phyloP scores from a whole-genome alignment of 345 rosid species.

The Eutrema heterophyllum region DNA sequence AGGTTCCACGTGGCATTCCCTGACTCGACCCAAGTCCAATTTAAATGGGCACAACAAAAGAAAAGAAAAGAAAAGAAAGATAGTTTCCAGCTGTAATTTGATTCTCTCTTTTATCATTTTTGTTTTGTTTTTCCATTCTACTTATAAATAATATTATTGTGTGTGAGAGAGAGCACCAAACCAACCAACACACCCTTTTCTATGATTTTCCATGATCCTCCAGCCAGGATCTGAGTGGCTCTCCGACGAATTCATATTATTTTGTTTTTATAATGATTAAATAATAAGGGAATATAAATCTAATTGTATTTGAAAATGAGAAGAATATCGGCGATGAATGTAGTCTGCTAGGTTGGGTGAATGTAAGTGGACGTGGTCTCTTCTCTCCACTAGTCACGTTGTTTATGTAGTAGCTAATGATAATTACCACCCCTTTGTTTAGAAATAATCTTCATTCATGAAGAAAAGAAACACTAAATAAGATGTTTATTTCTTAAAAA shows the following conservation, averaged over 20 bases:
- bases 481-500: too few species aligned
- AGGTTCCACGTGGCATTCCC: slow-evolving; percentile 1
- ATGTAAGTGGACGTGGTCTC: background rate
- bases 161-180: background rate
- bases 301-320: too few species aligned
- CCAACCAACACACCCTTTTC: background rate
- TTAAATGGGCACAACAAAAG: background rate
- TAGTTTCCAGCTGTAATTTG: slow-evolving; percentile 25
- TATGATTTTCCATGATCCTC: background rate
- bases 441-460: background rate
- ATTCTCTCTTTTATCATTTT: background rate
- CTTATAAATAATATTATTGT: background rate
- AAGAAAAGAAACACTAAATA: background rate
- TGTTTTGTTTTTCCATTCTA: background rate
- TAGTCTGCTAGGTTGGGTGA: background rate
- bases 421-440: background rate
- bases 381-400: background rate
- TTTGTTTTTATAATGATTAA: background rate
- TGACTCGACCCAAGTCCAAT: background rate
- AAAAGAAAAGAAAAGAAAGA: background rate
- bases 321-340: background rate
- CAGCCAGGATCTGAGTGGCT: slow-evolving; percentile 27
- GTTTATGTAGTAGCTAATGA: background rate
- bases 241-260: background rate
- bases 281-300: background rate